Evolutionary conservation across 139 green algal species (phyloP), one percentile per base, ranked within the genome.

Genomic region (Picochlorum sp.): DNA sequence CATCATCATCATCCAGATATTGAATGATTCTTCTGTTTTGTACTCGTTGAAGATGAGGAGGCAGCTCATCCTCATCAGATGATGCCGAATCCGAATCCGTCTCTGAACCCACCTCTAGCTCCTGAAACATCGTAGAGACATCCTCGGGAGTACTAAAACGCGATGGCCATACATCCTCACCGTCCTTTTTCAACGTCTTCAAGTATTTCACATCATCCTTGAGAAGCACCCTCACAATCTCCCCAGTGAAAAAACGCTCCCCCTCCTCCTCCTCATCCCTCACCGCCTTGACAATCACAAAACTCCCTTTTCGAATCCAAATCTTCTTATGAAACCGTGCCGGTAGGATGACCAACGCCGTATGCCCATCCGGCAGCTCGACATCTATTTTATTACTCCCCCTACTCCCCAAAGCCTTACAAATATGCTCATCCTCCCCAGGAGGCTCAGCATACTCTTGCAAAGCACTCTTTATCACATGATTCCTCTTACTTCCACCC

Each of bases 321-420:
- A 92, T 67, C 68, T 89, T 90, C 49, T 86, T 87, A 70, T 89
- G 83, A 63, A 92, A 92, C 38, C 77, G 77, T 2, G 80, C 74
- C 4, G 86, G 86, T 69, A 92, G 77, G 20, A 92, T 49, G 38
- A 66, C 71, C 21, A 92, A 63, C 9, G 80, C 82, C 4, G 58
- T 31, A 5, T 63, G 55, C 3, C 84, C 82, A 49, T 88, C 67
- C 0, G 82, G 75, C 41, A 75, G 84, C 57, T 88, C 74, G 8
- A 90, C 78, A 68, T 83, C 76, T 15, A 83, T 75, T 6, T 77
- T 63, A 13, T 83, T 83, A 68, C 73, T 78, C 18, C 76, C 76
- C 15, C 76, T 63, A 44, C 61, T 73, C 31, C 75, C 73, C 18
- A 72, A 16, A 9, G 76, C 73, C 2, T 62, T 60, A 18, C 77